Conservation (phyloP, 108 stramenopile species). For the Licmophora abbreviata region DNA sequence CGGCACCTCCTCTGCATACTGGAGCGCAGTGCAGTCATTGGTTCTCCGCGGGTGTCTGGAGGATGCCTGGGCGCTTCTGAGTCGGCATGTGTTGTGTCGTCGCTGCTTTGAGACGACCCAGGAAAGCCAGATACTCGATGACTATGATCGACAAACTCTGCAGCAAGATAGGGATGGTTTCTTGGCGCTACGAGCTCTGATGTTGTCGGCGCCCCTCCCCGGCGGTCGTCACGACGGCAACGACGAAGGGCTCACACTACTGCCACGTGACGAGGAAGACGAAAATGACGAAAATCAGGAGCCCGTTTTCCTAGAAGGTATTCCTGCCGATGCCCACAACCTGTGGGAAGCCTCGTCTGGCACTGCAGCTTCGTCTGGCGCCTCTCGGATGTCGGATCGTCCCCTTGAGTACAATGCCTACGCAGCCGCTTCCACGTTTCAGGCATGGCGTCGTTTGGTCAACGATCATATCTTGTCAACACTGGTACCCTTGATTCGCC, state of each 20-base stretch:
- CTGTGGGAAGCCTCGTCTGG: slow-evolving; percentile 54
- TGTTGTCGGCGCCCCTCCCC: slow-evolving; percentile 66
- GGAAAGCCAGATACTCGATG: not conserved
- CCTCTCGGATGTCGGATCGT: slow-evolving; percentile 13
- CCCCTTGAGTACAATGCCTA: slow-evolving; percentile 36
- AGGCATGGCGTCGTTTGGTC: slow-evolving; percentile 43
- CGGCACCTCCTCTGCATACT: slow-evolving; percentile 30
- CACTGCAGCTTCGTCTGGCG: not conserved
- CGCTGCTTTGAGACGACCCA: slow-evolving; percentile 11
- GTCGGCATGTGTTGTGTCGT: slow-evolving; percentile 49
- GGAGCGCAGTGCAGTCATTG: slow-evolving; percentile 36
- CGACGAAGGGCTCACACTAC: slow-evolving; percentile 24
- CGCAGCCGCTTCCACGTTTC: slow-evolving; percentile 34
- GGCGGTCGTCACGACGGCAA: slow-evolving; percentile 53
- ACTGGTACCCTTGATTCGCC: slow-evolving; percentile 17
- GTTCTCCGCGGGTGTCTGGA: slow-evolving; percentile 45
- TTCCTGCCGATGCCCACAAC: slow-evolving; percentile 34
- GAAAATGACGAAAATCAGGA: slow-evolving; percentile 5
- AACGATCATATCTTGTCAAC: too few relatives aligned
- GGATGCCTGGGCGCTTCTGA: slow-evolving; percentile 62
- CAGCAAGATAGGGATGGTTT: slow-evolving; percentile 54
- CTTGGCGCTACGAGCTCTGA: slow-evolving; percentile 31
- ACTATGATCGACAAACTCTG: not conserved
- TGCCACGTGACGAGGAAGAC: slow-evolving; percentile 19
- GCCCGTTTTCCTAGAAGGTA: slow-evolving; percentile 1